Evolutionary conservation across 495 filamentous ascomycete species (phyloP).

Genomic region (Oleoguttula mirabilis): DNA sequence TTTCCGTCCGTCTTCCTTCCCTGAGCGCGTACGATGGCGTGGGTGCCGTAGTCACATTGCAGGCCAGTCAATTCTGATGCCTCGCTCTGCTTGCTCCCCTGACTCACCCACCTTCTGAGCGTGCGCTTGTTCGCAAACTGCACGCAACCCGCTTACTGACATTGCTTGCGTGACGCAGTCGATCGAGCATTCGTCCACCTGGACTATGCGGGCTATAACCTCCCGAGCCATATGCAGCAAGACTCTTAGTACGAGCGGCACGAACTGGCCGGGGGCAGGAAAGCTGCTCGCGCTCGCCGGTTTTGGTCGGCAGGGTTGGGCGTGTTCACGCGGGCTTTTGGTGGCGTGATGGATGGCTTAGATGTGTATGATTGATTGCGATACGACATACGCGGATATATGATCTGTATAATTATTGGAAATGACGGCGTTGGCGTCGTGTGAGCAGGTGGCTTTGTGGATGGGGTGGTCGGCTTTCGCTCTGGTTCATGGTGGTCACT

Average conservation of each 20-base stretch:
- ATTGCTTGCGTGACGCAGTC: slow-evolving; percentile 20
- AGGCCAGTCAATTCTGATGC: background rate
- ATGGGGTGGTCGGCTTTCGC: no score
- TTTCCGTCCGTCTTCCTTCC: background rate
- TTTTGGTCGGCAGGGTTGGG: background rate
- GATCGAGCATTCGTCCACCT: slow-evolving; percentile 64
- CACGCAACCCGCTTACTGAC: background rate
- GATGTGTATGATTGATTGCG: background rate
- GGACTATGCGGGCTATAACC: slow-evolving; percentile 70
- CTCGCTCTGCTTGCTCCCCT: background rate
- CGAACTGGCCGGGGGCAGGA: background rate
- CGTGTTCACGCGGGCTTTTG: background rate
- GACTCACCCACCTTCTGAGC: background rate
- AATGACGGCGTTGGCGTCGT: background rate
- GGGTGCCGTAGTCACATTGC: background rate
- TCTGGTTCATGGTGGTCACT: no score
- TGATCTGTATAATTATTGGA: background rate
- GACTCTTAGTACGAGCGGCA: slow-evolving; percentile 19
- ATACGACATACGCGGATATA: background rate
- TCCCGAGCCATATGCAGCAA: slow-evolving; percentile 80
- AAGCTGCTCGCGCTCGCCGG: background rate
- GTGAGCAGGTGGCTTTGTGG: no score
- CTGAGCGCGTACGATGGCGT: background rate
- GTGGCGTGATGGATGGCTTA: no score
- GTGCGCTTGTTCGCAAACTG: background rate